phyloP scores from a whole-genome alignment of 2,329 filamentous ascomycete species.

The Trichoderma breve region DNA sequence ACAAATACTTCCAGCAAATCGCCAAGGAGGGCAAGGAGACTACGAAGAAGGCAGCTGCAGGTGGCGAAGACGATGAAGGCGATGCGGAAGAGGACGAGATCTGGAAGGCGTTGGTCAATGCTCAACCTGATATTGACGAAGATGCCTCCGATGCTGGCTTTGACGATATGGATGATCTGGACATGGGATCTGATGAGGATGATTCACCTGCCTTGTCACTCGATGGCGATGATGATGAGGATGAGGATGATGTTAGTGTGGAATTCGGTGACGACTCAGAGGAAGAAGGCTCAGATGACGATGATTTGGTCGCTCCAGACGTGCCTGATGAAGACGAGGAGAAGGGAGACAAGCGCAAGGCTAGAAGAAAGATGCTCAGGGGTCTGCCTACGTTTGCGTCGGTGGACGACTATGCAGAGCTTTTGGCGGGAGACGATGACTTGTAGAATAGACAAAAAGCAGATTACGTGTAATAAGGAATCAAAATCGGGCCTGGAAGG shows the following conservation, averaged over 20 bases:
- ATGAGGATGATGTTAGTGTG: constrained; percentile 37
- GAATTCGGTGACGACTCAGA: constrained; percentile 12
- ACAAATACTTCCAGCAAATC: constrained; percentile 84
- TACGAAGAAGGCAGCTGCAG: constrained; percentile 49
- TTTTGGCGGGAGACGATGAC: constrained; percentile 71
- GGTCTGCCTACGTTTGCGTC: constrained; percentile 89
- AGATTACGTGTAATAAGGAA: not conserved
- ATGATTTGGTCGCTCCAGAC: constrained; percentile 37
- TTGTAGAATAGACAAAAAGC: constrained; percentile 25
- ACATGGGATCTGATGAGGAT: constrained; percentile 50
- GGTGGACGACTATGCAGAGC: constrained; percentile 85
- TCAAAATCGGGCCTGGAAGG: not conserved
- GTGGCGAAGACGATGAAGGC: constrained; percentile 45
- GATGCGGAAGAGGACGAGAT: constrained; percentile 71
- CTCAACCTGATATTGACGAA: constrained; percentile 62
- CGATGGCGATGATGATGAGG: constrained; percentile 48
- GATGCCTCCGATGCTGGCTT: constrained; percentile 53
- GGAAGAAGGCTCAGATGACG: constrained; percentile 30
- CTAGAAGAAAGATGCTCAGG: constrained; percentile 82
- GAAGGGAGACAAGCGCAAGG: constrained; percentile 53
- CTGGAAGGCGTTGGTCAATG: constrained; percentile 85
- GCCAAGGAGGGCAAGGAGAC: constrained; percentile 58
- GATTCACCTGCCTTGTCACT: constrained; percentile 35
- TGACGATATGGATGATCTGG: constrained; percentile 49
- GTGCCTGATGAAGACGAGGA: constrained; percentile 56